Base-by-base conservation (phyloP, 345 rosid genomes). In the Syzygium grande region DNA sequence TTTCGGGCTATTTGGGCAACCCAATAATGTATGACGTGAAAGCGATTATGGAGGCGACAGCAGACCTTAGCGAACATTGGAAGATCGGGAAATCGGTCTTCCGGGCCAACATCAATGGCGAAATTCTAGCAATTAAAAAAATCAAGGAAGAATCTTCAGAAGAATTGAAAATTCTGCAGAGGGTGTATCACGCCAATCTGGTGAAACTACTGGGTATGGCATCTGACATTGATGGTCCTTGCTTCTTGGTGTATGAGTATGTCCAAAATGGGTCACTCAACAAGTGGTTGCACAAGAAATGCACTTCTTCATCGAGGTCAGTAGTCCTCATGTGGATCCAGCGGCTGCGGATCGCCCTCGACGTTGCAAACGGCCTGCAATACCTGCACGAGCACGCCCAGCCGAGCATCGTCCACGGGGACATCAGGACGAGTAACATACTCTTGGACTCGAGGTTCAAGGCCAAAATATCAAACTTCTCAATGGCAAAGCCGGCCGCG, bases 381-480 rank as follows among this genome's bases (percentile, higher is more conserved):
- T 94, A 94, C 84, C 27, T 94, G 93, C 96, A 94, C 56, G 96
- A 95, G 51, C 96, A 93, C 88, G 90, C 92, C 84, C 94, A 88
- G 88, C 97, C 95, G 6, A 92, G 92, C 89, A 87, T 94, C 23
- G 89, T 91, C 84, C 95, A 94, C 88, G 86, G 93, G 79, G 94
- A 94, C 87, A 93, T 94, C 86, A 89, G 93, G 56, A 88, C 93
- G 34, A 90, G 90, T n/a, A 95, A 93, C 77, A 89, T 95, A 88
- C 94, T 93, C 86, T 90, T 95, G 2, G 95, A 93, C 87, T 90
- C 92, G 79, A 88, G 52, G 59, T 93, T 92, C 73, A 93, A 90
- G 92, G 96, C 95, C 85, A 93, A 93, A 89, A 91, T 94, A 85
- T 89, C 95, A 9, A 95, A 93, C 88, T 93, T 94, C 91, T 93